Percentiles rank a stretch among this genome's conserved stretches.
These are phyloP conservation scores for Kandelia obovata DNA, from an alignment of 345 rosid species.

Conservation along the genomic window DNA sequence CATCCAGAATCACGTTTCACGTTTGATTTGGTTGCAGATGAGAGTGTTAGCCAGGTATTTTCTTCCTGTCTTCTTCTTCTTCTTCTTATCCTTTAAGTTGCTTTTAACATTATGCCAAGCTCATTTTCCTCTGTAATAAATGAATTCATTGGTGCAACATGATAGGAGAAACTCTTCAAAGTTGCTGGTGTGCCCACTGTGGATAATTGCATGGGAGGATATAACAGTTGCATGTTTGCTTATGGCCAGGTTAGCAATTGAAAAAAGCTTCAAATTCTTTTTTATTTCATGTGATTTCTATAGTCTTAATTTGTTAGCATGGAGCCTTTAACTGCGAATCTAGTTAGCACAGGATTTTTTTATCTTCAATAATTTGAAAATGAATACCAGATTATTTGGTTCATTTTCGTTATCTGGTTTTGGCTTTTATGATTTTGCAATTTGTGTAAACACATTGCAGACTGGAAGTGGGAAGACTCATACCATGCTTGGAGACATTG, in stretches of 20 bases:
- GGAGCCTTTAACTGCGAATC: not conserved
- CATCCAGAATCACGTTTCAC: slow-evolving; percentile 92
- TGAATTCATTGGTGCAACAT: slow-evolving; percentile 11
- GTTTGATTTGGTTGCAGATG: slow-evolving; percentile 91
- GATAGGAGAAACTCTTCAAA: slow-evolving; percentile 81
- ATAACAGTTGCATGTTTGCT: slow-evolving; percentile 99
- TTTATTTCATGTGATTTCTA: too few species aligned
- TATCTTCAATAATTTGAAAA: too few species aligned
- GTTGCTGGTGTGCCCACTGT: slow-evolving; percentile 98
- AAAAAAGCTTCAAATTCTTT: not conserved
- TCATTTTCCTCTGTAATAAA: slow-evolving; percentile 1
- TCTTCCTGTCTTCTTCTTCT: not conserved
- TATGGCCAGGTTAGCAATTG: slow-evolving; percentile 79
- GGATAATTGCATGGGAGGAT: slow-evolving; percentile 91
- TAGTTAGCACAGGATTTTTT: not conserved
- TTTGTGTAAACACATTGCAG: slow-evolving; percentile 31
- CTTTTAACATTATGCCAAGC: not conserved
- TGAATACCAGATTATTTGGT: too few species aligned
- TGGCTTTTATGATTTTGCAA: not conserved
- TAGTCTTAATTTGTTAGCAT: not conserved
- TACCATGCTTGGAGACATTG: slow-evolving; percentile 99
- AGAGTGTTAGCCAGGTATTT: slow-evolving; percentile 76
- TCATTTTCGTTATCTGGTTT: not conserved
- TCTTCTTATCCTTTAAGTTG: not conserved
- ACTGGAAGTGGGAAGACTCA: slow-evolving; percentile 99